phyloP scores from a whole-genome alignment of 441 rosid genomes.

The Euphorbia schlechtendalii region DNA sequence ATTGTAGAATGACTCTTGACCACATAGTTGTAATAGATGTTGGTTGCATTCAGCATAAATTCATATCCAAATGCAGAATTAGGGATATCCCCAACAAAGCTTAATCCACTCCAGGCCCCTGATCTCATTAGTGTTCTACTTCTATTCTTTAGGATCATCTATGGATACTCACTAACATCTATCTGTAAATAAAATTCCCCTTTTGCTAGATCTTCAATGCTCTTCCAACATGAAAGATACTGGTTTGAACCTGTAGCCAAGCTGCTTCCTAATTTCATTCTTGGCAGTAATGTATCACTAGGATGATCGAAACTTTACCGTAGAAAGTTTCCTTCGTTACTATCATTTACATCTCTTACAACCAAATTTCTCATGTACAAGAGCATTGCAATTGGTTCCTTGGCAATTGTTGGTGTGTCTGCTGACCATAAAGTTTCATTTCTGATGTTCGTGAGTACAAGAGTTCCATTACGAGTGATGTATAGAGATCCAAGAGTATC shows the following conservation, averaged over 20 bases:
- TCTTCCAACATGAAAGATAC: conserved; percentile 50
- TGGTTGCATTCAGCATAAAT: conserved; percentile 25
- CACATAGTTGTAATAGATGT: conserved; percentile 35
- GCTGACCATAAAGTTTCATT: conserved; percentile 43
- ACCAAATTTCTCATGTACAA: conserved; percentile 58
- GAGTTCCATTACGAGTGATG: neutral
- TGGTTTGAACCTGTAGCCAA: neutral
- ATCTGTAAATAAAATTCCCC: conserved; percentile 41
- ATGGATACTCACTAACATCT: conserved; percentile 42
- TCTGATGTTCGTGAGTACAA: conserved; percentile 28
- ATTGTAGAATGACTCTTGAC: conserved; percentile 11
- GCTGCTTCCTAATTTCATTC: conserved; percentile 42
- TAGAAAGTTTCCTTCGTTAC: conserved; percentile 12
- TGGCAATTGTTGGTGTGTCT: conserved; percentile 24
- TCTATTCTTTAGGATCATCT: conserved; percentile 24
- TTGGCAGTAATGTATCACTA: conserved; percentile 46
- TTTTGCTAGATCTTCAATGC: conserved; percentile 43
- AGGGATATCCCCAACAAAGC: conserved; percentile 36
- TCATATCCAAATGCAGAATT: conserved; percentile 22
- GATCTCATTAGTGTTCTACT: conserved; percentile 28
- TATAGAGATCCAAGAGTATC: too few species aligned
- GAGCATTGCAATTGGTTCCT: conserved; percentile 38
- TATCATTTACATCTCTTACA: conserved; percentile 30
- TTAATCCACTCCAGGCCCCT: conserved; percentile 52
- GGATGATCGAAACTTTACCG: conserved; percentile 72